phyloP scores from a whole-genome alignment of 129 eudicot genomes.

The Calendula officinalis region DNA sequence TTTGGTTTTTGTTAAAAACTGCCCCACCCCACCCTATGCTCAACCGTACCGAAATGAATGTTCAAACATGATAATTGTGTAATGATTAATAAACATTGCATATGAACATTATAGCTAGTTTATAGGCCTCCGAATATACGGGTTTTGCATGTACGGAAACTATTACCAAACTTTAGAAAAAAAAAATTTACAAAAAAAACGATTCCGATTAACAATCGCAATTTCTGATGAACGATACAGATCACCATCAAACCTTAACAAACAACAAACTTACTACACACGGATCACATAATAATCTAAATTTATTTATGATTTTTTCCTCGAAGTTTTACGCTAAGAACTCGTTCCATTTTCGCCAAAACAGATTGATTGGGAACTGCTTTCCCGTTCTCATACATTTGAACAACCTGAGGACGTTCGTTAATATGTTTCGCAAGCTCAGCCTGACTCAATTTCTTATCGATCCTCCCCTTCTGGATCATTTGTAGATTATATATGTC shows the following conservation, averaged over 20 bases:
- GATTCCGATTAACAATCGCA: background rate
- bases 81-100: too few species aligned
- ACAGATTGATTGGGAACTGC: conserved; percentile 64
- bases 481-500: too few species aligned
- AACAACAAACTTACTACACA: background rate
- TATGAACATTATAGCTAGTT: too few species aligned
- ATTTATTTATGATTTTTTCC: conserved; percentile 42
- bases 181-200: background rate
- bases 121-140: too few species aligned
- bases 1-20: too few species aligned
- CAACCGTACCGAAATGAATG: too few species aligned
- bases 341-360: conserved; percentile 64
- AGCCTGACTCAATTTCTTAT: conserved; percentile 63
- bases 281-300: too few species aligned
- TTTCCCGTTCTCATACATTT: conserved; percentile 73
- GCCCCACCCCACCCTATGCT: too few species aligned
- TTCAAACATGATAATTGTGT: too few species aligned
- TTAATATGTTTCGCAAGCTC: conserved; percentile 60
- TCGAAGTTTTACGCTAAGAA: conserved; percentile 59
- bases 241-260: background rate
- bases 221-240: background rate
- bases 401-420: conserved; percentile 69
- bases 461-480: conserved; percentile 70
- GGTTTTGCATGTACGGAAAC: too few species aligned
- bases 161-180: too few species aligned